These are phyloP conservation scores for Trichoderma erinaceum DNA, from an alignment of 495 filamentous ascomycete species.

Conservation along the genomic window DNA sequence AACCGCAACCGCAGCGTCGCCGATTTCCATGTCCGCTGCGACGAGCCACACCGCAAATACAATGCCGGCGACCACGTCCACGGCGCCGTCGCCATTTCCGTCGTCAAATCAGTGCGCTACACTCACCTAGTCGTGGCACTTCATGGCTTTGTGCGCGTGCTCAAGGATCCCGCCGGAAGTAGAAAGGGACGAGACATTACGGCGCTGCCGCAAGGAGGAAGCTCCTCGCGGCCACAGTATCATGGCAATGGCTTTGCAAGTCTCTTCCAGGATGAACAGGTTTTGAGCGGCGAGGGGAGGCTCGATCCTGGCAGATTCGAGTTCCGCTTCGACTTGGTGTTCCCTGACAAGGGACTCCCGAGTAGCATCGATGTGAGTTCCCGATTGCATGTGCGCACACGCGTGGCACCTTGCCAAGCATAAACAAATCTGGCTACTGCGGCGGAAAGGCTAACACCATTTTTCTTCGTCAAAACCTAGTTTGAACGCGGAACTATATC, in stretches of 20 bases:
- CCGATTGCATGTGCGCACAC: slow-evolving; percentile 19
- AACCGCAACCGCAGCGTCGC: slow-evolving; percentile 62
- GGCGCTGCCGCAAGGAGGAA: slow-evolving; percentile 24
- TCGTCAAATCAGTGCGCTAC: slow-evolving; percentile 74
- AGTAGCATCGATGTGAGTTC: slow-evolving; percentile 83
- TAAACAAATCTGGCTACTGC: background rate
- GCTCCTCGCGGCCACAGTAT: slow-evolving; percentile 54
- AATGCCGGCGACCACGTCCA: slow-evolving; percentile 54
- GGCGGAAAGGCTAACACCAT: background rate
- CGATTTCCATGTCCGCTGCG: slow-evolving; percentile 74
- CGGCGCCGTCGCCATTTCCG: slow-evolving; percentile 73
- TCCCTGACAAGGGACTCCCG: slow-evolving; percentile 71
- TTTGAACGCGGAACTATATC: slow-evolving; percentile 93
- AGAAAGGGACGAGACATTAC: slow-evolving; percentile 26
- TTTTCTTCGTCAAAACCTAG: slow-evolving; percentile 36
- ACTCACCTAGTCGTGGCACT: slow-evolving; percentile 86
- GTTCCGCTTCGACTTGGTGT: slow-evolving; percentile 83
- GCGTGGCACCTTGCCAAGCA: background rate
- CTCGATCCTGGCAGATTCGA: slow-evolving; percentile 81
- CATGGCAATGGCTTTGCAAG: slow-evolving; percentile 76
- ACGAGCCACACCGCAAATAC: slow-evolving; percentile 87
- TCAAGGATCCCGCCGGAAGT: slow-evolving; percentile 62
- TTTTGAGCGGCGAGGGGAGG: slow-evolving; percentile 84
- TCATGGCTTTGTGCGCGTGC: slow-evolving; percentile 85
- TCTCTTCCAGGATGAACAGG: slow-evolving; percentile 84